Base-by-base conservation (phyloP, 1,284 basidiomycete species). In the Leccinum cinnamomeum region DNA sequence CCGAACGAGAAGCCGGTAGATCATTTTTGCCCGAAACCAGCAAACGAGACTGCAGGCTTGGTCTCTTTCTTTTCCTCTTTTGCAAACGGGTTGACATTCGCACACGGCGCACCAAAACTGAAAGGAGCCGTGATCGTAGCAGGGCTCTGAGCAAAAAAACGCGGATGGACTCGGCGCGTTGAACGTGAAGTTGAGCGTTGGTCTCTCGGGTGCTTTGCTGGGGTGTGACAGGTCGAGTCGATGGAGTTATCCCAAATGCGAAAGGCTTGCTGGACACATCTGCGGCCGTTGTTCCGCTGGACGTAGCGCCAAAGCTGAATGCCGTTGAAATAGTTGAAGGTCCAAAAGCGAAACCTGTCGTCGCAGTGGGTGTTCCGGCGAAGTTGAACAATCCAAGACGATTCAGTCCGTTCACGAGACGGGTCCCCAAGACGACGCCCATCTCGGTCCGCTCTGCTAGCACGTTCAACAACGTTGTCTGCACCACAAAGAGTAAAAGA, bases 401-500 rank as follows among this genome's bases (percentile, higher is more conserved):
- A 30, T 30, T 30, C 30, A 25, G 82, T 0, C 94, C 94, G 65
- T 93, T 89, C 67, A 97, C 89, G 56, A 93, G 83, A 58, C 88
- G 83, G 54, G 92, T 86, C 1, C 95, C 95, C 2, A 80, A 81
- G 51, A 96, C 84, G n/a, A 94, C 83, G 23, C 94, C 95, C 60
- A 83, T 85, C n/a, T 82, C 83, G n/a, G 85, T 85, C 14, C 94
- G 87, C 63, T 91, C 84, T 0, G 94, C 93, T 6, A 97, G 79
- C 1, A 92, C 92, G 72, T 97, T 94, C 57, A 96, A 79, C 1
- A 95, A 77, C 0, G 90, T 93, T 1, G 91, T 94, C 83, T 91
- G 30, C 53, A 14, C 72, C 33, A 37, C 53, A 76, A 57, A 18
- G 46, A 35, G 8, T 4, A 54, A 76, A 3, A 75, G 75, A 20